Percentiles rank a stretch among this genome's conserved stretches.
Evolutionary conservation across 176 grass and related monocot species (phyloP).

Genomic region (Chloris gayana): DNA sequence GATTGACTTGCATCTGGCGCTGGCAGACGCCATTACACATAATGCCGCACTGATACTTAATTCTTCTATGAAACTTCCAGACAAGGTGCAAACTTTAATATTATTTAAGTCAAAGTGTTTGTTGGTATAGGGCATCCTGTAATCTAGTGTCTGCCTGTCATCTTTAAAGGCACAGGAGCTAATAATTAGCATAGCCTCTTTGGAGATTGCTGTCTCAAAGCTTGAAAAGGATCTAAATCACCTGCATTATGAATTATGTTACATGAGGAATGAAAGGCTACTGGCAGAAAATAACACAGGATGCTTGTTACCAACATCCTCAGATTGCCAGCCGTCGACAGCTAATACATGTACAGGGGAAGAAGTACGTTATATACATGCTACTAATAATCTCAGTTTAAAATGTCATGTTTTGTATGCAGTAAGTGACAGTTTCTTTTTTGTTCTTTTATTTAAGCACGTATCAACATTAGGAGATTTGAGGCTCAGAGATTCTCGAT

Average conservation of each 20-base stretch:
- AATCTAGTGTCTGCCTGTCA: conserved; percentile 8
- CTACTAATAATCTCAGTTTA: neutral
- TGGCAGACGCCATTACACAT: conserved; percentile 75
- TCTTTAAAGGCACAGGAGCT: conserved; percentile 69
- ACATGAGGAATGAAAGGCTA: conserved; percentile 64
- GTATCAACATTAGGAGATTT: conserved; percentile 52
- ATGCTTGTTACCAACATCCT: conserved; percentile 11
- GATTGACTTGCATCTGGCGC: conserved; percentile 80
- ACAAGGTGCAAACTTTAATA: conserved; percentile 51
- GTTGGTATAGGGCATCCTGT: neutral
- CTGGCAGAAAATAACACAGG: conserved; percentile 59
- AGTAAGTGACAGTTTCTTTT: conserved; percentile 29
- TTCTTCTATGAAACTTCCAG: conserved; percentile 73
- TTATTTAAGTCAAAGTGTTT: conserved; percentile 21
- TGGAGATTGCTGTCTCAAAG: conserved; percentile 81
- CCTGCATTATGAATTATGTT: conserved; percentile 62
- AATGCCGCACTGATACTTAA: conserved; percentile 61
- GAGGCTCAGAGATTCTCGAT: conserved; percentile 47
- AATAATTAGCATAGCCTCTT: conserved; percentile 68
- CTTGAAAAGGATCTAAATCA: conserved; percentile 78
- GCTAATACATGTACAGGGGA: conserved; percentile 44
- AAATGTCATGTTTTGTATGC: neutral
- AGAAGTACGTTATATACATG: conserved; percentile 48
- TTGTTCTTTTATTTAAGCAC: conserved; percentile 42
- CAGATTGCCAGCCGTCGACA: conserved; percentile 29